Conservation (phyloP, 495 filamentous ascomycete species). For the Hypoxylon rickii region DNA sequence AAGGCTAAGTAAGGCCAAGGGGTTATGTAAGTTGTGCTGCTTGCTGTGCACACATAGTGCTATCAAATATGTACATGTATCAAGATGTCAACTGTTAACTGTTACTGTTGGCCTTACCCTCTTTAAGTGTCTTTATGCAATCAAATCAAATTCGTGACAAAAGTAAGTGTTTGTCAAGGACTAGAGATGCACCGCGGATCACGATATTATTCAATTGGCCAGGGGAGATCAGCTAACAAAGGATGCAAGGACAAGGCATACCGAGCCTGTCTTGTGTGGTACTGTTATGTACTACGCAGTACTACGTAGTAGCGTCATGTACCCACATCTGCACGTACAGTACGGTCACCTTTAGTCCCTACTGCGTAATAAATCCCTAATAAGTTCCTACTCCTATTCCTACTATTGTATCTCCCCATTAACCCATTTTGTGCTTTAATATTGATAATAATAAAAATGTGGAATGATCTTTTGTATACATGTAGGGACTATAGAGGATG, state of each 20-base stretch:
- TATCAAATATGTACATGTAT: too few species aligned
- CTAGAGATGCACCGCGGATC: neutral
- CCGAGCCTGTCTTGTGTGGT: constrained; percentile 7
- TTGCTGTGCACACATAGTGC: too few species aligned
- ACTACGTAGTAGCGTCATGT: too few species aligned
- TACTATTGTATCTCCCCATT: too few species aligned
- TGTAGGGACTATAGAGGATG: too few species aligned
- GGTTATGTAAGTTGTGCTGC: neutral
- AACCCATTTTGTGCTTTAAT: too few species aligned
- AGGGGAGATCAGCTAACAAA: constrained; percentile 12
- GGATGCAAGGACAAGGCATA: constrained; percentile 10
- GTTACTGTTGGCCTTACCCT: neutral
- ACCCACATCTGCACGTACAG: constrained; percentile 13
- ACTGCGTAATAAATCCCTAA: too few species aligned
- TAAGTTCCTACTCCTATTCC: too few species aligned
- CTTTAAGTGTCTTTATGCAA: constrained; percentile 35
- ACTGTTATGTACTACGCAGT: constrained; percentile 8
- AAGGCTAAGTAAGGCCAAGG: neutral
- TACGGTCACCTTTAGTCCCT: too few species aligned
- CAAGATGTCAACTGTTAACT: too few species aligned
- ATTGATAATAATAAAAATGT: too few species aligned
- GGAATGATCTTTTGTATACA: too few species aligned
- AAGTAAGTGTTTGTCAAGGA: neutral
- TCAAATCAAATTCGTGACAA: constrained; percentile 1
- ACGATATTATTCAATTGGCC: constrained; percentile 21